Conservation (phyloP, 441 rosid genomes). For the Corymbia calophylla region DNA sequence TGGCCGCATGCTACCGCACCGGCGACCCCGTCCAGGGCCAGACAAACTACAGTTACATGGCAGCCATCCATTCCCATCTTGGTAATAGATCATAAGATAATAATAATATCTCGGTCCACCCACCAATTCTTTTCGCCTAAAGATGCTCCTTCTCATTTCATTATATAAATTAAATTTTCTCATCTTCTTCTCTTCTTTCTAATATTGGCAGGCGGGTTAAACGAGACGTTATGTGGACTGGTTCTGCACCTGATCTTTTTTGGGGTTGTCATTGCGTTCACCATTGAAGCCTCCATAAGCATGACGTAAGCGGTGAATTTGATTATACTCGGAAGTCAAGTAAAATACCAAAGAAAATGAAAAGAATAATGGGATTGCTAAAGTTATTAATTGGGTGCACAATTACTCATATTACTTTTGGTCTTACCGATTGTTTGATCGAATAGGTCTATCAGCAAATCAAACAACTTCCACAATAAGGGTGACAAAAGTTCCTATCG, state of each 20-base stretch:
- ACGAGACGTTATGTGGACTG: neutral
- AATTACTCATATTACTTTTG: too few relatives aligned
- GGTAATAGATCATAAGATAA: neutral
- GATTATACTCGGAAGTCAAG: too few relatives aligned
- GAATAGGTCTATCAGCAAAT: too few relatives aligned
- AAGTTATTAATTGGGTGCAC: too few relatives aligned
- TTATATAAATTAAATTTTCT: neutral
- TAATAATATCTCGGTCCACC: too few relatives aligned
- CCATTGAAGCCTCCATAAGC: neutral
- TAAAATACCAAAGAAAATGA: too few relatives aligned
- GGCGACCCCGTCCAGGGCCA: neutral
- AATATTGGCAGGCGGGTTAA: neutral
- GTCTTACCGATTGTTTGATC: too few relatives aligned
- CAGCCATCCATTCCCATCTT: neutral
- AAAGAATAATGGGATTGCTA: too few relatives aligned
- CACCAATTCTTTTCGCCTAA: neutral
- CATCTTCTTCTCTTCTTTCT: neutral
- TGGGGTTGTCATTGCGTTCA: too few relatives aligned
- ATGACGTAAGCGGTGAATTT: neutral
- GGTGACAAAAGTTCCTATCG: too few relatives aligned
- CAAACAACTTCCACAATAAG: too few relatives aligned
- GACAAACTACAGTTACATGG: neutral
- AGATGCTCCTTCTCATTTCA: neutral
- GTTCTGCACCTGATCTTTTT: neutral
- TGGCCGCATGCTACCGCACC: neutral